Evolutionary conservation across 2,329 filamentous ascomycete genomes (phyloP).

Genomic region (Stachybotrys chartarum): DNA sequence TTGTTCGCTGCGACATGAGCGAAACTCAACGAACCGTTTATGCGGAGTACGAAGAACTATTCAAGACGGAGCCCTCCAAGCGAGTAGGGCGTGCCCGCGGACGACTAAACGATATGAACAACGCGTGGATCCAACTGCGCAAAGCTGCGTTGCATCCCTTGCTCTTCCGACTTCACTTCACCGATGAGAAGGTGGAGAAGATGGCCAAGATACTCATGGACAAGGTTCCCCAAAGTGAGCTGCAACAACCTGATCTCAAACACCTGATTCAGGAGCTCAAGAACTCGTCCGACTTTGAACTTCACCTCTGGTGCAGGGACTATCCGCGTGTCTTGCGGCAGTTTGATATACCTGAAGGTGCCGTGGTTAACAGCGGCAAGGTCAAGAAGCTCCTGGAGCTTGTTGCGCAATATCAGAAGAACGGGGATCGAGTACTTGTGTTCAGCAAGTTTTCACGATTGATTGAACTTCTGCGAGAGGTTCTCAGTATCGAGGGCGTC

Average conservation of each 20-base stretch:
- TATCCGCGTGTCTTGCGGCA: conserved; percentile 43
- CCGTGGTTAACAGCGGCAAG: conserved; percentile 67
- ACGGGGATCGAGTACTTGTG: conserved; percentile 80
- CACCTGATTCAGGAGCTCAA: conserved; percentile 50
- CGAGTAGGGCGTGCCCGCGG: conserved; percentile 40
- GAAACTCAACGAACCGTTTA: conserved; percentile 68
- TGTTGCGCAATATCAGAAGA: conserved; percentile 63
- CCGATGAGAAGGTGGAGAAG: conserved; percentile 63
- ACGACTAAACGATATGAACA: conserved; percentile 50
- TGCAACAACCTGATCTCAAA: conserved; percentile 42
- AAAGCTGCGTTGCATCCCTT: conserved; percentile 90
- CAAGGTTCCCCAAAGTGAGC: conserved; percentile 51
- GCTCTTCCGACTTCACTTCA: conserved; percentile 76
- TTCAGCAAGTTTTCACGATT: conserved; percentile 93
- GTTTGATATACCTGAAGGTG: conserved; percentile 46
- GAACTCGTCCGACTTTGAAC: conserved; percentile 54
- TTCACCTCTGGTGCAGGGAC: conserved; percentile 59
- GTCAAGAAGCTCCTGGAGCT: conserved; percentile 74
- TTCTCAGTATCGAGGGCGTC: conserved; percentile 66
- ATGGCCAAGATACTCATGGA: conserved; percentile 74
- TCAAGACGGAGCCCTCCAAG: conserved; percentile 53
- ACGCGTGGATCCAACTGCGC: conserved; percentile 82
- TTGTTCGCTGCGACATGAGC: conserved; percentile 77
- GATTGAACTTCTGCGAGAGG: conserved; percentile 81
- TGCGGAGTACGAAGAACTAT: conserved; percentile 53